Conservation (phyloP, 2,329 filamentous ascomycete species). For the Cytospora paraplurivora region DNA sequence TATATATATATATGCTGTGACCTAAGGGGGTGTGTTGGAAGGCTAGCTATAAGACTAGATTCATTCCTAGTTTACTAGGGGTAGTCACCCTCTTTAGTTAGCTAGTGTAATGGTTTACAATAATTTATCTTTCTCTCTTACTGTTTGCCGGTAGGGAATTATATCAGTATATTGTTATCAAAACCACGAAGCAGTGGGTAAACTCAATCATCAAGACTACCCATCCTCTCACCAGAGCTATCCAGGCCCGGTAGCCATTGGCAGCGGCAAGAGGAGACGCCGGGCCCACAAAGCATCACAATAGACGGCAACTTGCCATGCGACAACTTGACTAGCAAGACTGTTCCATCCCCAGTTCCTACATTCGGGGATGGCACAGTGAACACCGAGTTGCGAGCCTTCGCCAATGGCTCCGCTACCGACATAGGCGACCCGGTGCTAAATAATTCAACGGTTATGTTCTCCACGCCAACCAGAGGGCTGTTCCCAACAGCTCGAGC, state of each 20-base stretch:
- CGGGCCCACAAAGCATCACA: neutral
- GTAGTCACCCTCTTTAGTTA: no score
- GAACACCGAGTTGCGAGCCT: neutral
- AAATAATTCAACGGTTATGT: conserved; percentile 22
- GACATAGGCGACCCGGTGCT: neutral
- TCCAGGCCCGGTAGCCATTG: neutral
- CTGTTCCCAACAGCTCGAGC: conserved; percentile 24
- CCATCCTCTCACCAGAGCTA: neutral
- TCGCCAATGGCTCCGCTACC: neutral
- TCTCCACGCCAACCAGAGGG: conserved; percentile 16
- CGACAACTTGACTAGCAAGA: neutral
- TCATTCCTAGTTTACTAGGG: no score
- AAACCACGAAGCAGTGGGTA: neutral
- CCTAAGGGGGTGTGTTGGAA: no score
- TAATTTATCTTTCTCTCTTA: neutral
- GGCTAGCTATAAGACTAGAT: no score
- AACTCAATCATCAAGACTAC: neutral
- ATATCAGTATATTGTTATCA: neutral
- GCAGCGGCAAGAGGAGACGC: neutral
- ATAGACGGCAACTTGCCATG: neutral
- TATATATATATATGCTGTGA: no score
- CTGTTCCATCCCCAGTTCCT: neutral
- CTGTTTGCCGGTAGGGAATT: no score
- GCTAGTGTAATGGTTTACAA: no score
- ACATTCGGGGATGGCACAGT: neutral